Percentiles rank a stretch among this genome's conserved stretches.
These are phyloP conservation scores for Tripterygium wilfordii DNA, from an alignment of 177 flowering plant genomes.

Conservation along the genomic window DNA sequence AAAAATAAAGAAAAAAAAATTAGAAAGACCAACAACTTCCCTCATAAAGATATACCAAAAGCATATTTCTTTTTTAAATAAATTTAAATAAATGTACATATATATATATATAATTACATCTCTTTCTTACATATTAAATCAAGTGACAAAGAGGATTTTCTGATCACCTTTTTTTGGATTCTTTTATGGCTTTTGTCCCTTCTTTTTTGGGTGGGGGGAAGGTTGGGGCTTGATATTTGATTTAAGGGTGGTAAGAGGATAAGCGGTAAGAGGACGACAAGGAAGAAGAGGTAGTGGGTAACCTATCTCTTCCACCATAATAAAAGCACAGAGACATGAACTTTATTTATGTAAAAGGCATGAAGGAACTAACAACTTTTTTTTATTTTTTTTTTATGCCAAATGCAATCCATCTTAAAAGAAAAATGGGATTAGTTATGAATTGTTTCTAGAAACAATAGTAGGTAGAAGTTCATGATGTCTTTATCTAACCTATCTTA, in stretches of 20 bases:
- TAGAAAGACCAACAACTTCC: background rate
- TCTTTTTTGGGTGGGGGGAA: background rate
- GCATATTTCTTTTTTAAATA: too few species aligned
- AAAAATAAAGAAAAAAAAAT: too few species aligned
- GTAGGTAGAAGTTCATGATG: too few species aligned
- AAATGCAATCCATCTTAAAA: background rate
- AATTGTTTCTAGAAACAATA: background rate
- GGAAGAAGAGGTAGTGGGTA: slow-evolving; percentile 35
- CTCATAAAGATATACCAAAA: background rate
- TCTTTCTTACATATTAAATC: background rate
- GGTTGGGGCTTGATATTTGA: slow-evolving; percentile 10
- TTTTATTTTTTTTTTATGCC: too few species aligned
- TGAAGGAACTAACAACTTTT: slow-evolving; percentile 21
- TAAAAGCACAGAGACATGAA: background rate
- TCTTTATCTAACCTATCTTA: too few species aligned
- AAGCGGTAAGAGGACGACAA: slow-evolving; percentile 54
- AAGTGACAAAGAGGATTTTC: background rate
- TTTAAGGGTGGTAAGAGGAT: slow-evolving; percentile 25
- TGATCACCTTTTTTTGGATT: background rate
- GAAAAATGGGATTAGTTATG: background rate
- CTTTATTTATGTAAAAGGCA: slow-evolving; percentile 3
- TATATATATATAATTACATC: too few species aligned
- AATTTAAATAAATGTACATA: too few species aligned
- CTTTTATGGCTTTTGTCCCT: slow-evolving; percentile 1
- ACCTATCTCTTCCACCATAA: slow-evolving; percentile 31